Evolutionary conservation across 2,329 filamentous ascomycete genomes (phyloP).

Genomic region (Fusarium multiceps): DNA sequence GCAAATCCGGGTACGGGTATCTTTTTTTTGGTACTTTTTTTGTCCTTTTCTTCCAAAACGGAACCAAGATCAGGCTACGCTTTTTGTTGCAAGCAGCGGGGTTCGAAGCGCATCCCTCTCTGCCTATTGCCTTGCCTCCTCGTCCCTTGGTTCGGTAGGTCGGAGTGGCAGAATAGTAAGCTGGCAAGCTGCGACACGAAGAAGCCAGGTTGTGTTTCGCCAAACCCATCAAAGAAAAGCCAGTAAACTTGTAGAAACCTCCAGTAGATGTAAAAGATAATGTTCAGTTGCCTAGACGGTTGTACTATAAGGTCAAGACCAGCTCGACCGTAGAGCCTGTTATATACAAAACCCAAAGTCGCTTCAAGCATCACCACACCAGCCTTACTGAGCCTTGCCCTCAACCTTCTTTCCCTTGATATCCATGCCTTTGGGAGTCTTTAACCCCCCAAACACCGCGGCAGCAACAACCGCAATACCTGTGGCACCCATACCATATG

Average conservation of each 20-base stretch:
- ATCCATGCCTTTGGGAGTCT: slow-evolving; percentile 63
- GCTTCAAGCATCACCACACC: background rate
- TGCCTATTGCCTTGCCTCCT: background rate
- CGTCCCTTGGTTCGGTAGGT: background rate
- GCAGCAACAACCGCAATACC: slow-evolving; percentile 81
- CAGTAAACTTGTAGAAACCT: background rate
- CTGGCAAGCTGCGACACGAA: background rate
- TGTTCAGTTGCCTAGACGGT: background rate
- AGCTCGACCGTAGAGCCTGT: slow-evolving; percentile 18
- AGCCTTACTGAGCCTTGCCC: slow-evolving; percentile 31
- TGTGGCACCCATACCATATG: slow-evolving; percentile 82
- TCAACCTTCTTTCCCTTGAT: slow-evolving; percentile 34
- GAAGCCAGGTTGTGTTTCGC: background rate
- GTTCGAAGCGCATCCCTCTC: slow-evolving; percentile 2
- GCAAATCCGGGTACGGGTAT: slow-evolving; percentile 51
- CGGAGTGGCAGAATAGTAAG: background rate
- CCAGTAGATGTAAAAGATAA: background rate
- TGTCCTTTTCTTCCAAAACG: no score
- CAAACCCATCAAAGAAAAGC: background rate
- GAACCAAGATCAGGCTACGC: background rate
- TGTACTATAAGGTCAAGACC: slow-evolving; percentile 25
- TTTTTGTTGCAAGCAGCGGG: background rate
- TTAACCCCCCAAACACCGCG: slow-evolving; percentile 77
- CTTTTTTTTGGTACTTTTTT: slow-evolving; percentile 31
- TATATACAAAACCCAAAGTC: slow-evolving; percentile 5